Evolutionary conservation across 768 basidiomycete species (phyloP), one percentile per base, ranked within the genome.

Genomic region (Russula sp.): DNA sequence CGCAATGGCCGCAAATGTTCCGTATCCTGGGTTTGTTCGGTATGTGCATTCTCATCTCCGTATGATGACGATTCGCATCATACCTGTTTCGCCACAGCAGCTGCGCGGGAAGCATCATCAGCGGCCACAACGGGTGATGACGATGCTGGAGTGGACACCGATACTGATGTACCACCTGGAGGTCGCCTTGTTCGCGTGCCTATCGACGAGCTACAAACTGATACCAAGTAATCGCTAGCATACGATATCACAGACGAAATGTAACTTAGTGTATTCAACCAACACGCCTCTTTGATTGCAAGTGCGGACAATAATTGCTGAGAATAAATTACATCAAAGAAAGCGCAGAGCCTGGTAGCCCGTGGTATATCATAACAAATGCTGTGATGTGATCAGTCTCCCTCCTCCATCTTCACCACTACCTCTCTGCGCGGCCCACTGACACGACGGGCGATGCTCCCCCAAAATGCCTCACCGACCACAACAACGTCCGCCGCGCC

Each of bases 1-100:
- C 84, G 62, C 88, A 90, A 66, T 91, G 89, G 89, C 87, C 88
- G 11, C 84, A 83, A 72, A 92, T 92, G 90, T 91, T 92, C 70
- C 81, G 84, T 68, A 89, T 89, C 58, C 76, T 92, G 55, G 82
- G 76, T 62, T 76, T 85, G 63, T 91, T 90, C 72, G 70, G 90
- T 91, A 69, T 70, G 87, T 65, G n/a, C 26, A 0, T 51, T 40
- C 51, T 7, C 20, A 30, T 30, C 2, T 5, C 5, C 8, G 49
- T 38, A n/a, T 38, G 22, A 22, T 20, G 11, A 16, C 5, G 14
- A 7, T 14, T n/a, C 18, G 24, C 34, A 24, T 36, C 51, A 11
- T 30, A 28, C 22, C 5, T 53, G 52, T 9, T 2, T 5, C 46
- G 26, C 14, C 49, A 20, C 24, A 89, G 87, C 88, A 59, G 78